Evolutionary conservation across 345 rosid genomes (phyloP).

Genomic region (Heritiera littoralis): DNA sequence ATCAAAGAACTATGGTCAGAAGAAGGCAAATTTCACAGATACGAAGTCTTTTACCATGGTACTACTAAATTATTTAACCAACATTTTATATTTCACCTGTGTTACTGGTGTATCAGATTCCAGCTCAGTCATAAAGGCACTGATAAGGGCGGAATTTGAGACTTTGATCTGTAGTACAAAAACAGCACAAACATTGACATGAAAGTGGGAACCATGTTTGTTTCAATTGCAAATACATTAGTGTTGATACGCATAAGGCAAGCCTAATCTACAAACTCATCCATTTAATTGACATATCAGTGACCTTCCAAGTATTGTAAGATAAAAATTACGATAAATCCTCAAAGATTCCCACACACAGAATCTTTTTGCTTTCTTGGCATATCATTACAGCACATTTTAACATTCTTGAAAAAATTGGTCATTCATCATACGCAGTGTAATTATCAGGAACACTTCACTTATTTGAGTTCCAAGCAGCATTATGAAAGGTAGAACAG

Average conservation of each 20-base stretch:
- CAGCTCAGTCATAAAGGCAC: slow-evolving; percentile 95
- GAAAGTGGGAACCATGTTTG: neutral
- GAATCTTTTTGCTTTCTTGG: neutral
- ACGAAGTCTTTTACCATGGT: neutral
- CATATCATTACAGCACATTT: neutral
- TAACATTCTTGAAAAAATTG: neutral
- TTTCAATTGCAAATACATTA: neutral
- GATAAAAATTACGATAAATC: neutral
- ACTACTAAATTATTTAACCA: neutral
- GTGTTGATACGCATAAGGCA: neutral
- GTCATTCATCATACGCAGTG: neutral
- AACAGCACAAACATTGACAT: neutral
- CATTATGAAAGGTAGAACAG: neutral
- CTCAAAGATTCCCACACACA: neutral
- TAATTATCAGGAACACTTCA: neutral
- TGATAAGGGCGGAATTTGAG: slow-evolving; percentile 94
- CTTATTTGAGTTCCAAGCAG: neutral
- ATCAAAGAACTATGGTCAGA: slow-evolving; percentile 11
- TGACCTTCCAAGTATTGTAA: neutral
- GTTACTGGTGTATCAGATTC: slow-evolving; percentile 87
- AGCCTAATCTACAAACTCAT: neutral
- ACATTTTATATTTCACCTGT: slow-evolving; percentile 51
- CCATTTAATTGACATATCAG: slow-evolving; percentile 1
- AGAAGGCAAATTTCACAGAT: neutral
- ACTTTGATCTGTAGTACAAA: slow-evolving; percentile 76